Evolutionary conservation across 805 yeast species (phyloP).

Genomic region (Scheffersomyces ergatensis): DNA sequence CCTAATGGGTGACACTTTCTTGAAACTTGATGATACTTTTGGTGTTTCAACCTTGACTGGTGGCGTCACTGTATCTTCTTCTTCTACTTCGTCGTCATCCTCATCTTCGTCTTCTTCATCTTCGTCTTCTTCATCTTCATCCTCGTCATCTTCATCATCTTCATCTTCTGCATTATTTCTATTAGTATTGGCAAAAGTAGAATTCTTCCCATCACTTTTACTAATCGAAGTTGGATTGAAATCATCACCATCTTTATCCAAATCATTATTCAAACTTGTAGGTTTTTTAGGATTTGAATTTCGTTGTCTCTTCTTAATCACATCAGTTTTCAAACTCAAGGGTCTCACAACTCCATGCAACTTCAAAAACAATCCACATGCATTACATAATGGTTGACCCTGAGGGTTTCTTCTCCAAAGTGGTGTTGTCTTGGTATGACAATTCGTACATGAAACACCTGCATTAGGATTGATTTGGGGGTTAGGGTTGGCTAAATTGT

Average conservation of each 20-base stretch:
- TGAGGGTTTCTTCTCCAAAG: constrained; percentile 92
- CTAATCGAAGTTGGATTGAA: constrained; percentile 42
- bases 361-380: constrained; percentile 91
- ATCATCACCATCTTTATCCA: constrained; percentile 46
- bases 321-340: constrained; percentile 84
- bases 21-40: neutral
- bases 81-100: neutral
- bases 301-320: constrained; percentile 87
- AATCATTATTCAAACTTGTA: constrained; percentile 1
- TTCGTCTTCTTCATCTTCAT: neutral
- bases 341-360: constrained; percentile 96
- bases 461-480: constrained; percentile 4
- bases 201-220: neutral
- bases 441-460: constrained; percentile 65
- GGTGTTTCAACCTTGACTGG: too few relatives aligned
- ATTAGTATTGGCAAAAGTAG: too few relatives aligned
- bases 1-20: neutral
- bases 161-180: neutral
- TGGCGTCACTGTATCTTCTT: neutral
- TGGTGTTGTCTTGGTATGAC: constrained; percentile 91
- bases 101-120: constrained; percentile 5
- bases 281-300: constrained; percentile 18
- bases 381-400: constrained; percentile 92
- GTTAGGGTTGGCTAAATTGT: neutral
- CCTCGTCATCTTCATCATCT: neutral